These are phyloP conservation scores for Condylostoma magnum DNA, from an alignment of 169 alveolate species.

Conservation along the genomic window DNA sequence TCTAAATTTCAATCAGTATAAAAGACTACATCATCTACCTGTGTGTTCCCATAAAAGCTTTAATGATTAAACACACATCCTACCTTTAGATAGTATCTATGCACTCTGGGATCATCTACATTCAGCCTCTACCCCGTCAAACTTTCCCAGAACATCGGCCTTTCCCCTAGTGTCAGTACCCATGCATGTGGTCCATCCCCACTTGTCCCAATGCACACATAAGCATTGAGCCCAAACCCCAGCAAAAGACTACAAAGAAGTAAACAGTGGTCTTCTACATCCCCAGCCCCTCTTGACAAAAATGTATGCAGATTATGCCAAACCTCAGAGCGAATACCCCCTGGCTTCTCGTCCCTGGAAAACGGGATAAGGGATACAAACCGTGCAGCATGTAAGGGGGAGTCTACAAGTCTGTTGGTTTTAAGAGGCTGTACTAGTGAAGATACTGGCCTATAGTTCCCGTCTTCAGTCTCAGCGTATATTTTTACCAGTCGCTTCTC, in stretches of 20 bases:
- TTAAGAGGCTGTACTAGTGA: conserved; percentile 48
- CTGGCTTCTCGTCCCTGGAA: conserved; percentile 55
- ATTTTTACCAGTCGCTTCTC: conserved; percentile 53
- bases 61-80: conserved; percentile 57
- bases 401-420: conserved; percentile 46
- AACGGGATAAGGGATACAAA: conserved; percentile 60
- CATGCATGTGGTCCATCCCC: conserved; percentile 59
- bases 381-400: conserved; percentile 66
- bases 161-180: conserved; percentile 37
- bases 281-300: conserved; percentile 54
- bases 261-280: conserved; percentile 60
- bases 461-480: conserved; percentile 62
- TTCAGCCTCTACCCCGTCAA: conserved; percentile 61
- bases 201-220: conserved; percentile 56
- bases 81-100: conserved; percentile 51
- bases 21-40: conserved; percentile 54
- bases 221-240: conserved; percentile 62
- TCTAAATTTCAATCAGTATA: conserved; percentile 47
- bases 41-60: conserved; percentile 52
- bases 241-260: conserved; percentile 50
- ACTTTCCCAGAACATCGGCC: conserved; percentile 51
- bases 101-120: conserved; percentile 55
- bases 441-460: conserved; percentile 55
- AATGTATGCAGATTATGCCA: conserved; percentile 58
- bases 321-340: conserved; percentile 49